A percentile compares a stretch with the other conserved stretches of the same genome.
Conservation (phyloP, 306 rosid genomes). For the Rubus parviflorus region DNA sequence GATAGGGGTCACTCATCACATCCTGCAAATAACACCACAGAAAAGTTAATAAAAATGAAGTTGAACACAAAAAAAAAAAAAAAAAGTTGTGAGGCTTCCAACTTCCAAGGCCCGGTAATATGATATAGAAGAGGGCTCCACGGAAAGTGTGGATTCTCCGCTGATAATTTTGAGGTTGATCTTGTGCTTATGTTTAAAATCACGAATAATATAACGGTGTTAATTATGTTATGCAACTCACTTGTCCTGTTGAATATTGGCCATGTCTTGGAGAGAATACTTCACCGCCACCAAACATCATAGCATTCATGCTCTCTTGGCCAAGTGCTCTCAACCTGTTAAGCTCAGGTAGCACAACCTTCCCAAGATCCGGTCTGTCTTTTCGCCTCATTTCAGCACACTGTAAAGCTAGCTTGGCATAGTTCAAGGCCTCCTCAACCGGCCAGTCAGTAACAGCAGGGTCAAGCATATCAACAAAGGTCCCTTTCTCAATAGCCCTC, state of each 20-base stretch:
- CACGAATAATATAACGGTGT: not conserved
- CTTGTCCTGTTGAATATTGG: slow-evolving; percentile 32
- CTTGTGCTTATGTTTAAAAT: not conserved
- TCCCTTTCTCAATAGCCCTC: slow-evolving; percentile 58
- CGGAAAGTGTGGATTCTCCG: not conserved
- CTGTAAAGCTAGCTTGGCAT: slow-evolving; percentile 57
- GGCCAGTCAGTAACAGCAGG: slow-evolving; percentile 77
- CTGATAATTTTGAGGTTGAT: not conserved
- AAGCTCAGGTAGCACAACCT: slow-evolving; percentile 62
- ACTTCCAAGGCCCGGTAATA: not conserved
- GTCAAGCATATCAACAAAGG: slow-evolving; percentile 65
- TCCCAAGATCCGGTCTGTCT: slow-evolving; percentile 84
- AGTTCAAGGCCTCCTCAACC: slow-evolving; percentile 55
- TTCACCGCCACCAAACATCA: slow-evolving; percentile 21
- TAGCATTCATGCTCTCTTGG: slow-evolving; percentile 43
- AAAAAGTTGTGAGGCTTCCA: not conserved
- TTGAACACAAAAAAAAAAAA: not conserved
- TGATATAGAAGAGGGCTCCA: not conserved
- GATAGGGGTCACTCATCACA: slow-evolving; percentile 31
- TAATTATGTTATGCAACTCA: slow-evolving; percentile 29
- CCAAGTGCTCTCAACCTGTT: slow-evolving; percentile 61
- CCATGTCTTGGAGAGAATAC: slow-evolving; percentile 13
- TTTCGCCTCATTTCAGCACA: slow-evolving; percentile 81
- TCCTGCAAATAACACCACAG: slow-evolving; percentile 32
- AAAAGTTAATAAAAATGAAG: not conserved